Percentiles rank a stretch among this genome's conserved stretches.
These are phyloP conservation scores for Epichloe coenophiala DNA, from an alignment of 2,329 filamentous ascomycete species.

Conservation along the genomic window DNA sequence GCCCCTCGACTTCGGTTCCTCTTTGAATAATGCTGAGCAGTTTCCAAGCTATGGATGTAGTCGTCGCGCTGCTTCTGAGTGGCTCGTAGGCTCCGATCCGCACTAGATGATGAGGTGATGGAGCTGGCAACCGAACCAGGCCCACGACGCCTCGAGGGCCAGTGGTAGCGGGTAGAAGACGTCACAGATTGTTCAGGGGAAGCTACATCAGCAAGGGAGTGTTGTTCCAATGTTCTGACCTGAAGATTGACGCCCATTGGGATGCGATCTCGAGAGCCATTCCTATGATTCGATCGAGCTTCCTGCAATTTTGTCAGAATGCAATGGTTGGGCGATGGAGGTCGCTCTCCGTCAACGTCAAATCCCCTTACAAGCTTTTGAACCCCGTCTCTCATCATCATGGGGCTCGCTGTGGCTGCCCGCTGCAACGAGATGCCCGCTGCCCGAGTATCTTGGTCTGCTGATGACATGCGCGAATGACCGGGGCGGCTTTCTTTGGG, in stretches of 20 bases:
- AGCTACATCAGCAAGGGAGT: slow-evolving; percentile 37
- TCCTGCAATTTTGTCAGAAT: slow-evolving; percentile 48
- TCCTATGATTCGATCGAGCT: slow-evolving; percentile 43
- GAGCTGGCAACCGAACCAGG: slow-evolving; percentile 44
- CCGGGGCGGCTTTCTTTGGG: slow-evolving; percentile 16
- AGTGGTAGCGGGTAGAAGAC: slow-evolving; percentile 41
- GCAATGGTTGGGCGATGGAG: slow-evolving; percentile 51
- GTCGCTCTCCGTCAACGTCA: slow-evolving; percentile 25
- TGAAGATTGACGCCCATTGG: slow-evolving; percentile 56
- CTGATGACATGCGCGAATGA: slow-evolving; percentile 23
- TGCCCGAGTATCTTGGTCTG: slow-evolving; percentile 28
- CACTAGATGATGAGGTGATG: slow-evolving; percentile 41
- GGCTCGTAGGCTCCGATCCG: slow-evolving; percentile 34
- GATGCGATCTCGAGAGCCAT: slow-evolving; percentile 66
- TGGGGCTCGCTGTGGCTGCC: slow-evolving; percentile 54
- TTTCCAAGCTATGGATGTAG: slow-evolving; percentile 76
- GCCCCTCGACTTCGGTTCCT: slow-evolving; percentile 41
- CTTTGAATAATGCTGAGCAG: slow-evolving; percentile 51
- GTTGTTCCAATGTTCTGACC: slow-evolving; percentile 42
- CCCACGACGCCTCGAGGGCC: slow-evolving; percentile 39
- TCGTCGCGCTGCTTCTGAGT: slow-evolving; percentile 57
- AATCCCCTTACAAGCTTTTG: slow-evolving; percentile 19
- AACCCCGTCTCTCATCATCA: slow-evolving; percentile 42
- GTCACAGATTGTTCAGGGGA: slow-evolving; percentile 43
- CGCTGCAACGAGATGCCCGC: slow-evolving; percentile 40